Percentiles rank a stretch among this genome's conserved stretches.
These are phyloP conservation scores for Marasmius fiardii DNA, from an alignment of 1,284 basidiomycete species.

Conservation along the genomic window DNA sequence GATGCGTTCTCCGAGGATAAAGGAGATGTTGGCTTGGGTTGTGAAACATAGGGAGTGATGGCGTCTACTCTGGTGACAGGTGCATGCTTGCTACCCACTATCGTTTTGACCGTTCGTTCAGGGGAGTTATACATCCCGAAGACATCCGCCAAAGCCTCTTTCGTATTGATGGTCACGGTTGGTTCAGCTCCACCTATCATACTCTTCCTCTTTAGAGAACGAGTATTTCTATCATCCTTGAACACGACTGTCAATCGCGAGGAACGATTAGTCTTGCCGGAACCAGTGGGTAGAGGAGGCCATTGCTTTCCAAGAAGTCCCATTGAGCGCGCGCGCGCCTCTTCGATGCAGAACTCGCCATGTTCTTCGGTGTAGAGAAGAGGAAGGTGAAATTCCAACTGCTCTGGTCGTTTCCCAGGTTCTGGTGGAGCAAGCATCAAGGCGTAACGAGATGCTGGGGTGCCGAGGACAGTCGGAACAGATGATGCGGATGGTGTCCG, in stretches of 20 bases:
- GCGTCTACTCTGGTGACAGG: conserved; percentile 61
- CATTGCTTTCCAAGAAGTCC: conserved; percentile 80
- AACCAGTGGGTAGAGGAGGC: conserved; percentile 53
- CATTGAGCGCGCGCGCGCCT: conserved; percentile 73
- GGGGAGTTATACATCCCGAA: conserved; percentile 92
- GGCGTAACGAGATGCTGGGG: conserved; percentile 44
- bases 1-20: conserved; percentile 29
- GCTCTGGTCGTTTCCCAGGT: conserved; percentile 69
- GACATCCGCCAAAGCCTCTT: conserved; percentile 90
- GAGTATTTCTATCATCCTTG: conserved; percentile 47
- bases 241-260: conserved; percentile 38
- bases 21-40: background rate
- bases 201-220: conserved; percentile 36
- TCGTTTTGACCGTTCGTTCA: conserved; percentile 63
- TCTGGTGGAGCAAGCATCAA: conserved; percentile 63
- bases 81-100: conserved; percentile 65
- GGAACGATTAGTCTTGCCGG: background rate
- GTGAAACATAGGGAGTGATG: conserved; percentile 28
- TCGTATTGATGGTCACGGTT: conserved; percentile 73
- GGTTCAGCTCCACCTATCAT: conserved; percentile 26
- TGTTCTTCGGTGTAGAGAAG: conserved; percentile 66
- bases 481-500: background rate
- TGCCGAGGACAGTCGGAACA: background rate
- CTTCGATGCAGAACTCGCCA: conserved; percentile 69
- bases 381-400: conserved; percentile 60